These are phyloP conservation scores for Polyplosphaeria fusca DNA, from an alignment of 495 filamentous ascomycete species.

Conservation along the genomic window DNA sequence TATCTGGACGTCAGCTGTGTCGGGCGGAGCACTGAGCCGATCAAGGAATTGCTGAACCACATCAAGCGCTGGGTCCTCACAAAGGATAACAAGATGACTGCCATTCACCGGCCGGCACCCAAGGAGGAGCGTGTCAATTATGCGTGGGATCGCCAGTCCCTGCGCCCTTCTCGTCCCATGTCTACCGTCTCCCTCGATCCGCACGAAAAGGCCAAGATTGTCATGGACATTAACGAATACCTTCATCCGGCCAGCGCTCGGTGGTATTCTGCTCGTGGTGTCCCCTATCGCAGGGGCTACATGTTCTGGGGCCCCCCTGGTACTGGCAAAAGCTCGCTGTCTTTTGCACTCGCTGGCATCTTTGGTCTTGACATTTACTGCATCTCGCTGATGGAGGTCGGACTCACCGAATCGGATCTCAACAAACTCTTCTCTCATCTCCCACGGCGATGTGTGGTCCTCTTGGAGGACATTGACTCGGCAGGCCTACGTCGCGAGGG, in stretches of 20 bases:
- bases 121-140: constrained; percentile 42
- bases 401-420: constrained; percentile 68
- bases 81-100: constrained; percentile 46
- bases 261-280: constrained; percentile 74
- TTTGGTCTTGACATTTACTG: constrained; percentile 71
- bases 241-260: constrained; percentile 63
- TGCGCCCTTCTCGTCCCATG: constrained; percentile 71
- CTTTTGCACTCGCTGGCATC: constrained; percentile 65
- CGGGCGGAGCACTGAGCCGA: constrained; percentile 54
- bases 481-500: constrained; percentile 62
- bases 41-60: constrained; percentile 59
- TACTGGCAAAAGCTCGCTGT: constrained; percentile 43
- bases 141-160: constrained; percentile 62
- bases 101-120: constrained; percentile 48
- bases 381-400: constrained; percentile 59
- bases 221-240: constrained; percentile 86
- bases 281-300: constrained; percentile 45
- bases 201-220: constrained; percentile 64
- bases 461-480: constrained; percentile 72
- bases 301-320: constrained; percentile 45
- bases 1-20: constrained; percentile 49
- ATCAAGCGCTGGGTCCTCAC: constrained; percentile 44
- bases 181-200: constrained; percentile 79
- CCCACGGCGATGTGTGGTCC: constrained; percentile 64
- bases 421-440: constrained; percentile 65